Evolutionary conservation across 2,329 filamentous ascomycete species (phyloP).

Genomic region (Colletotrichum echinochloae): DNA sequence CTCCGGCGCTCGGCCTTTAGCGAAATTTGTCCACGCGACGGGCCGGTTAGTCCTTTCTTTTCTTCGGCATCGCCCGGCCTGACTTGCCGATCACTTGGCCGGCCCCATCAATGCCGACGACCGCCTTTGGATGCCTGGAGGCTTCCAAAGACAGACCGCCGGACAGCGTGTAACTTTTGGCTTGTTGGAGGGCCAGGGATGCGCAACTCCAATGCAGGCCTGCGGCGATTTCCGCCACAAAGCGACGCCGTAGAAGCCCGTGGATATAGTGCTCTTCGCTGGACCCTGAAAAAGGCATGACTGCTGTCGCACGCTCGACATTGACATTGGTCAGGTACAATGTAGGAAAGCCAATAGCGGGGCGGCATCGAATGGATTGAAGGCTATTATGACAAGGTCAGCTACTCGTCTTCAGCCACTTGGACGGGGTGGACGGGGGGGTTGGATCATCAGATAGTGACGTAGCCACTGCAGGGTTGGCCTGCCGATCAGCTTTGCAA

Average conservation of each 20-base stretch:
- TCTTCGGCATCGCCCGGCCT: conserved; percentile 1
- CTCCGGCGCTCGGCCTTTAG: background rate
- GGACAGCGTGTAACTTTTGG: no score
- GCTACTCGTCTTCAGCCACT: background rate
- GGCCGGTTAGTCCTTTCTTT: background rate
- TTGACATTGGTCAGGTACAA: background rate
- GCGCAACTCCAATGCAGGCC: background rate
- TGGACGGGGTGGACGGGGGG: no score
- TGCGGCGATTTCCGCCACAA: conserved; percentile 21
- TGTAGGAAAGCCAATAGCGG: background rate
- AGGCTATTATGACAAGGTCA: background rate
- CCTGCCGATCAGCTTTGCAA: conserved; percentile 10
- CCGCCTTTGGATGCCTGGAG: background rate
- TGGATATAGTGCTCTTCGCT: background rate
- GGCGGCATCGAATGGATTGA: background rate
- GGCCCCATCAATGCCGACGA: background rate
- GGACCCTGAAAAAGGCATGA: background rate
- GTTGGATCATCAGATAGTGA: conserved; percentile 9
- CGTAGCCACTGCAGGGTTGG: conserved; percentile 13
- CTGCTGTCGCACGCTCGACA: background rate
- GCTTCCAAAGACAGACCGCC: background rate
- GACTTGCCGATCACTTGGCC: background rate
- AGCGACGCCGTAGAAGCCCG: background rate
- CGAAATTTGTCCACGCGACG: background rate
- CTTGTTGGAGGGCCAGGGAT: background rate